Percentiles rank a stretch among this genome's conserved stretches.
Conservation (phyloP, 1,284 basidiomycete species). For the Mycena citricolor region DNA sequence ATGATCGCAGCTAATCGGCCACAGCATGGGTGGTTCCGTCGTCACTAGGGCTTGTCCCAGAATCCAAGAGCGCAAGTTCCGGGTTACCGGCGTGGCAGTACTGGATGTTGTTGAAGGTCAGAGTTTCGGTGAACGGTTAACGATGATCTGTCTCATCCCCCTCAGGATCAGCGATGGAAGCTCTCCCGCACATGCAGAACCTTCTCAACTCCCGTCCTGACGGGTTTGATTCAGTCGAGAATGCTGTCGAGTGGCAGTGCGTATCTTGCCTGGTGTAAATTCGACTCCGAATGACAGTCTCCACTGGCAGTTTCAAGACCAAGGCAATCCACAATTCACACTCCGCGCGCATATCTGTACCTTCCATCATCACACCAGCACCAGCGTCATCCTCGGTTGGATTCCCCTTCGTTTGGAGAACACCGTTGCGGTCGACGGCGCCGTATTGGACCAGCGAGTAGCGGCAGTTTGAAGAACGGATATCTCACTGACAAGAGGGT, state of each 20-base stretch:
- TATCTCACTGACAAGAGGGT: too few relatives aligned
- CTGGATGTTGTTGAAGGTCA: slow-evolving; percentile 95
- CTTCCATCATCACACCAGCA: slow-evolving; percentile 64
- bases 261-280: too few relatives aligned
- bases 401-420: slow-evolving; percentile 75
- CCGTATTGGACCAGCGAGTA: too few relatives aligned
- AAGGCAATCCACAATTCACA: slow-evolving; percentile 76
- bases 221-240: slow-evolving; percentile 80
- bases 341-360: slow-evolving; percentile 86
- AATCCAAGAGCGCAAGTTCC: slow-evolving; percentile 68
- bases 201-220: slow-evolving; percentile 86
- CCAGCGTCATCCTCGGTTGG: slow-evolving; percentile 38
- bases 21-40: slow-evolving; percentile 92
- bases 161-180: slow-evolving; percentile 89
- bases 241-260: slow-evolving; percentile 95
- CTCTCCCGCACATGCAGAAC: slow-evolving; percentile 86
- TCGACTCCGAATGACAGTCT: slow-evolving; percentile 13
- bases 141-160: not conserved
- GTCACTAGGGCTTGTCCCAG: slow-evolving; percentile 69
- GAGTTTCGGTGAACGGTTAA: too few relatives aligned
- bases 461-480: too few relatives aligned
- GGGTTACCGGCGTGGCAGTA: slow-evolving; percentile 81
- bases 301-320: slow-evolving; percentile 62
- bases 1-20: slow-evolving; percentile 59
- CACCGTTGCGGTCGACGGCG: slow-evolving; percentile 81